Base-by-base conservation (phyloP, 306 rosid species). In the Gynostemma pentaphyllum region DNA sequence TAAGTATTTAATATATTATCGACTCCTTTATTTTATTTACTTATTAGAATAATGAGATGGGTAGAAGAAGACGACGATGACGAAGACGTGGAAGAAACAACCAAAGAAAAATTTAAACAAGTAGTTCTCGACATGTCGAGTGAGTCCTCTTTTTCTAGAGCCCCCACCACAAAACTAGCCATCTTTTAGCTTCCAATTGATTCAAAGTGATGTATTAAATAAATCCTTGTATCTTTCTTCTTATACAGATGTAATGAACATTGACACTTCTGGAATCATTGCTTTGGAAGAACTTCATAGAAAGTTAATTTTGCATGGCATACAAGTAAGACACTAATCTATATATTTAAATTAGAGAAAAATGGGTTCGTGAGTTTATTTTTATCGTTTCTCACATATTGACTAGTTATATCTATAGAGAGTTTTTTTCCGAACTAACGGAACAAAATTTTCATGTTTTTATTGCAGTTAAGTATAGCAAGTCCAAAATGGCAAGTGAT, bases 221-320 rank as follows among this genome's bases (percentile, higher is more conserved):
- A 9, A 19, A 18, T 19, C 29, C 12, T 52, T n/a, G 3, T 2
- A 24, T 34, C 66, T 14, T 57, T 22, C 50, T 53, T 39, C 45
- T 42, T 21, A 4, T 26, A 28, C 71, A 91, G 97, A 75, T 74
- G 73, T 87, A 60, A 80, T 67, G 86, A 85, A 74, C 62, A 68
- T 91, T 12, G 97, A 91, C 79, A 85, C 96, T 19, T 83, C 97
- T 1, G 97, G 96, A 39, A 85, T 91, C 65, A 57, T 79, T 56
- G 83, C 75, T 21, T 45, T 91, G 37, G 95, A 81, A 70, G 97
- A 91, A 70, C 74, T 91, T 65, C 84, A 87, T 47, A 83, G 72
- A 79, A 79, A 78, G 71, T 69, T 91, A 68, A 62, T 39, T 52
- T 75, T 79, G 7, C 68, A 72, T 5, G 86, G 86, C 23, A 70